Percentiles rank a stretch among this genome's conserved stretches.
phyloP scores from a whole-genome alignment of 2,329 filamentous ascomycete genomes.

The Leptographium procerum region DNA sequence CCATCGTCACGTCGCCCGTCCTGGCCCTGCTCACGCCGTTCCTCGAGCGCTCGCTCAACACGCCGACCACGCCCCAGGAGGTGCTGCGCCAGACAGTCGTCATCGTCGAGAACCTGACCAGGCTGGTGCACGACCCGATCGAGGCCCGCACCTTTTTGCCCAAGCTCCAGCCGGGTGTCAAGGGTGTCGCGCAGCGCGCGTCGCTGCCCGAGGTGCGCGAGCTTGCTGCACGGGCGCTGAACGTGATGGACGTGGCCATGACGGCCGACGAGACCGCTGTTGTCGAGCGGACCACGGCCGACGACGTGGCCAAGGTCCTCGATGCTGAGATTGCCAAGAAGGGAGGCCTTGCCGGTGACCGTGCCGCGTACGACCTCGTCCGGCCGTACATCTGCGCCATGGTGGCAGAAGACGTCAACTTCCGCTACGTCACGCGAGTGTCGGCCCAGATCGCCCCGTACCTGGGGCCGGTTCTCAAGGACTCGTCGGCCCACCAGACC shows the following conservation, averaged over 20 bases:
- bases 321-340: constrained; percentile 65
- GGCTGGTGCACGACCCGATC: constrained; percentile 88
- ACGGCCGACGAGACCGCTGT: constrained; percentile 51
- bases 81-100: constrained; percentile 92
- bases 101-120: constrained; percentile 95
- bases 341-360: constrained; percentile 38
- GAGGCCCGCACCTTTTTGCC: constrained; percentile 93
- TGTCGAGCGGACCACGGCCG: constrained; percentile 54
- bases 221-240: constrained; percentile 68
- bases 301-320: constrained; percentile 64
- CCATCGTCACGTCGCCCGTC: constrained; percentile 88
- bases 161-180: constrained; percentile 87
- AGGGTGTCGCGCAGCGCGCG: constrained; percentile 74
- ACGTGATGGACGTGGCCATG: constrained; percentile 92
- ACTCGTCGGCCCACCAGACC: constrained; percentile 45
- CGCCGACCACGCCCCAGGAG: constrained; percentile 81
- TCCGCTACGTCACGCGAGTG: constrained; percentile 67
- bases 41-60: constrained; percentile 87
- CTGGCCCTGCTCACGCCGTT: constrained; percentile 89
- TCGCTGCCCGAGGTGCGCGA: constrained; percentile 92
- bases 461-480: constrained; percentile 56
- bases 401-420: constrained; percentile 80
- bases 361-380: constrained; percentile 56
- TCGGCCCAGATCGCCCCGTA: constrained; percentile 60
- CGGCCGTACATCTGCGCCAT: constrained; percentile 70